phyloP scores from a whole-genome alignment of 768 basidiomycete genomes.

The Pleurotus citrinopileatus region DNA sequence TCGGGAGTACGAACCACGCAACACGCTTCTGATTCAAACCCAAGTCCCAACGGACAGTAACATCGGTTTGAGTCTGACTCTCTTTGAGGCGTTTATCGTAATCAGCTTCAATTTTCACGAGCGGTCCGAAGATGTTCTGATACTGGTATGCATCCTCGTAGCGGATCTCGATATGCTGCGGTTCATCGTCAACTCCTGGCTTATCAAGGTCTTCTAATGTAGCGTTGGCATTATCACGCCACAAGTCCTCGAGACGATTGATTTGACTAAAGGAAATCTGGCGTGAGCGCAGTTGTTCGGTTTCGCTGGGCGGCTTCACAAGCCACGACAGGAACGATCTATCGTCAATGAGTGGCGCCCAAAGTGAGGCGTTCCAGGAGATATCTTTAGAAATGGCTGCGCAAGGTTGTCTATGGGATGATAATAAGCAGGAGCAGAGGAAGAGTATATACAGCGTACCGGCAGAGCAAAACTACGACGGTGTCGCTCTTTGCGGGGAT shows the following conservation, averaged over 20 bases:
- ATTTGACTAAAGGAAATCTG: constrained; percentile 98
- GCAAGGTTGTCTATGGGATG: constrained; percentile 80
- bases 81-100: constrained; percentile 98
- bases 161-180: constrained; percentile 82
- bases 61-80: constrained; percentile 97
- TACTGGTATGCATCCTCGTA: constrained; percentile 99
- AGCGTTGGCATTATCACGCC: constrained; percentile 94
- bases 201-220: constrained; percentile 97
- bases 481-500: constrained; percentile 99
- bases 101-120: constrained; percentile 99
- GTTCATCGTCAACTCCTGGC: constrained; percentile 96
- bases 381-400: constrained; percentile 97
- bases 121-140: constrained; percentile 98
- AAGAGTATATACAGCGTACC: constrained; percentile 51
- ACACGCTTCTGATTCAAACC: constrained; percentile 98
- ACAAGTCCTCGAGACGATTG: constrained; percentile 94
- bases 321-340: constrained; percentile 99
- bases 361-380: constrained; percentile 96
- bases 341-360: constrained; percentile 99
- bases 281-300: constrained; percentile 92
- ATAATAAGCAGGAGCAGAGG: constrained; percentile 8
- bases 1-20: constrained; percentile 97
- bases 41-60: constrained; percentile 94
- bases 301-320: constrained; percentile 95
- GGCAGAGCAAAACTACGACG: constrained; percentile 94